Conservation (phyloP, 2,329 filamentous ascomycete genomes). For the Orbilia ellipsospora region DNA sequence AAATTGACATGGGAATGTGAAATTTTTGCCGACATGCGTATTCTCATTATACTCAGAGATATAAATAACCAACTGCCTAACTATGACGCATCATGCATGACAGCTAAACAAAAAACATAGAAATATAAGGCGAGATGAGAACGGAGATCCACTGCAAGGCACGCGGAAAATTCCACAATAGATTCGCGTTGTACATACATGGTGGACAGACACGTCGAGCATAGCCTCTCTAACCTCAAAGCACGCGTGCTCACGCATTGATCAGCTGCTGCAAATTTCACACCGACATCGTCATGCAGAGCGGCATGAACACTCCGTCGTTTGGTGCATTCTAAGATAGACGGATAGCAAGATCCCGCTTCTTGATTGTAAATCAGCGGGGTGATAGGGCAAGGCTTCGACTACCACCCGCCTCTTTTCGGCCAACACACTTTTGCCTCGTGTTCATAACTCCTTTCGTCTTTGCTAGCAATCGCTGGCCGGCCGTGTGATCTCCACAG, state of each 20-base stretch:
- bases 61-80: too few species aligned
- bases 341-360: background rate
- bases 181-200: background rate
- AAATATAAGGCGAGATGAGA: background rate
- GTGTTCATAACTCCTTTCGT: background rate
- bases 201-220: background rate
- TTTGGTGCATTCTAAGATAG: slow-evolving; percentile 3
- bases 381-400: background rate
- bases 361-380: background rate
- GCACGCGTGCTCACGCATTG: slow-evolving; percentile 3
- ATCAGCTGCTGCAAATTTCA: slow-evolving; percentile 1
- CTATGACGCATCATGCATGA: background rate
- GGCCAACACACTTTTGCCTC: slow-evolving; percentile 1
- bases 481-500: background rate
- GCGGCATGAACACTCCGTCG: background rate
- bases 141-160: too few species aligned
- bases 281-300: background rate
- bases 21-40: too few species aligned
- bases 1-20: too few species aligned
- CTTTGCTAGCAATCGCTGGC: too few species aligned
- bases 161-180: background rate
- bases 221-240: background rate
- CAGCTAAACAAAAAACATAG: background rate
- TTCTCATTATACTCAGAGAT: too few species aligned
- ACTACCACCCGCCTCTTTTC: background rate